phyloP scores from a whole-genome alignment of 768 basidiomycete genomes.

The Cystobasidium onofrii region DNA sequence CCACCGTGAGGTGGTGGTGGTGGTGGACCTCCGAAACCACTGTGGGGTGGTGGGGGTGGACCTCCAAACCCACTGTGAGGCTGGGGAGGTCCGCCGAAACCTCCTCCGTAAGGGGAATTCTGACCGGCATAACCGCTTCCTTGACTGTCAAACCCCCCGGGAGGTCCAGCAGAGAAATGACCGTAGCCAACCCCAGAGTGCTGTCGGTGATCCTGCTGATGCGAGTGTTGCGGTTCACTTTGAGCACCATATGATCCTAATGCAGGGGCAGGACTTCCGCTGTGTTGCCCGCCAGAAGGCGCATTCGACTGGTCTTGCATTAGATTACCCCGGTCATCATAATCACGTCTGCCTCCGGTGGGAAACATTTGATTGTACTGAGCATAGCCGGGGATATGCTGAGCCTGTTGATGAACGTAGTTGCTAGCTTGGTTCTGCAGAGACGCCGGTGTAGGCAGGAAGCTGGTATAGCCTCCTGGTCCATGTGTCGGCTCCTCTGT shows the following conservation, averaged over 20 bases:
- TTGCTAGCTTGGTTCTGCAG: conserved; percentile 50
- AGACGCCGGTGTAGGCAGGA: conserved; percentile 51
- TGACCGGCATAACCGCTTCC: not conserved
- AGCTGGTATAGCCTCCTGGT: conserved; percentile 37
- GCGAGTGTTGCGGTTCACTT: not conserved
- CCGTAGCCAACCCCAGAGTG: not conserved
- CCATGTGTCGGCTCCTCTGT: conserved; percentile 8
- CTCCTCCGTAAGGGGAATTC: too few relatives aligned
- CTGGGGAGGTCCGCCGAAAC: too few relatives aligned
- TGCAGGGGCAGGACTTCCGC: conserved; percentile 24
- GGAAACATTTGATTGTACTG: conserved; percentile 49
- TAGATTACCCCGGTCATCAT: not conserved
- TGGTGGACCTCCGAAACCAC: not conserved
- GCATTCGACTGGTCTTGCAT: not conserved
- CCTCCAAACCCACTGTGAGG: too few relatives aligned
- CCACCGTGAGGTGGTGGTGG: not conserved
- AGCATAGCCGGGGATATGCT: conserved; percentile 51
- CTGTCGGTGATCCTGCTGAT: not conserved
- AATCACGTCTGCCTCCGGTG: conserved; percentile 34
- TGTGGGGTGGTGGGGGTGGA: not conserved
- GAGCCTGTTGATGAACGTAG: conserved; percentile 49
- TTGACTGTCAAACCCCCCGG: not conserved
- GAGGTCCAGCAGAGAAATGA: not conserved
- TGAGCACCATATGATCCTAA: conserved; percentile 12
- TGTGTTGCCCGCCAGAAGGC: too few relatives aligned